Percentiles rank a stretch among this genome's conserved stretches.
phyloP scores from a whole-genome alignment of 2,329 filamentous ascomycete species.

The Venturia oleaginea region DNA sequence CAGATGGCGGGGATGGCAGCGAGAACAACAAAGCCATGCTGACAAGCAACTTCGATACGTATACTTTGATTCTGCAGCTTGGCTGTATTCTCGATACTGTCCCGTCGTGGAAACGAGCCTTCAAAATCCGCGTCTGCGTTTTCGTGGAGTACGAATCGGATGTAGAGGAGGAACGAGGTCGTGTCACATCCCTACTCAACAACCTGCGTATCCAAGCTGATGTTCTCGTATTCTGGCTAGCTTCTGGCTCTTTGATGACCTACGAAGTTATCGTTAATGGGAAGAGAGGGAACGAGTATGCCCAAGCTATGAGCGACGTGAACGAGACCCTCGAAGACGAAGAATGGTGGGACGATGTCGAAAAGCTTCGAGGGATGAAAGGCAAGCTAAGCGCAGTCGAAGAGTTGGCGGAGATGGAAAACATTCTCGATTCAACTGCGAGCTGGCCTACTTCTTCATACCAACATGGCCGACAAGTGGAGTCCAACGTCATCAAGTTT shows the following conservation, averaged over 20 bases:
- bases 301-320: constrained; percentile 51
- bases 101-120: constrained; percentile 67
- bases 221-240: constrained; percentile 72
- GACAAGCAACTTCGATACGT: constrained; percentile 87
- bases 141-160: constrained; percentile 87
- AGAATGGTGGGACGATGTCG: constrained; percentile 75
- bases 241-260: constrained; percentile 53
- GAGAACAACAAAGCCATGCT: constrained; percentile 49
- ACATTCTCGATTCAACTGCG: constrained; percentile 33
- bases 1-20: constrained; percentile 35
- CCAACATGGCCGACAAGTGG: constrained; percentile 5
- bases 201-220: constrained; percentile 76
- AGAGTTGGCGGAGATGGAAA: constrained; percentile 35
- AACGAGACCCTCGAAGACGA: constrained; percentile 60
- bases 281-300: constrained; percentile 34
- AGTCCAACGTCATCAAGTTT: constrained; percentile 24
- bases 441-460: constrained; percentile 40
- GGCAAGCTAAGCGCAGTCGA: constrained; percentile 30
- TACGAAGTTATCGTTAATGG: constrained; percentile 75
- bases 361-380: constrained; percentile 29
- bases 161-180: constrained; percentile 64
- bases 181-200: constrained; percentile 65
- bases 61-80: constrained; percentile 76
- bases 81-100: constrained; percentile 79
- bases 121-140: constrained; percentile 66